Conservation (phyloP, 148 eudicot species). For the Chenopodium album region DNA sequence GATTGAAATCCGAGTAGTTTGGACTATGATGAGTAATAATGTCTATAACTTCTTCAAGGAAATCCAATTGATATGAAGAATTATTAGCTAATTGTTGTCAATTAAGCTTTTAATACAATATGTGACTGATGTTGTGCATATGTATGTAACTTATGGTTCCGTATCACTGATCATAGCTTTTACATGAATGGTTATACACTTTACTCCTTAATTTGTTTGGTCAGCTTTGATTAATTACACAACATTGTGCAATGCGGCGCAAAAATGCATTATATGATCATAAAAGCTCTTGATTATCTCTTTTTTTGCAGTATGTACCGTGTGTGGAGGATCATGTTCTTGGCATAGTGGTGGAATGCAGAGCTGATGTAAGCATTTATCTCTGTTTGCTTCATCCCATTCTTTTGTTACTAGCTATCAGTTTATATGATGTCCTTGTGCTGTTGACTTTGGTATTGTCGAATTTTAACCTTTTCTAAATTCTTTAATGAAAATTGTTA, state of each 20-base stretch:
- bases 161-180: not conserved
- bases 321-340: slow-evolving; percentile 80
- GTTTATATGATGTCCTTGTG: not conserved
- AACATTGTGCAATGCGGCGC: not conserved
- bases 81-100: not conserved
- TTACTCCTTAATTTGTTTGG: not conserved
- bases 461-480: not conserved
- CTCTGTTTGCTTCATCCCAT: not conserved
- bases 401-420: not conserved
- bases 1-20: not conserved
- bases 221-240: not conserved
- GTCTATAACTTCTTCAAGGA: not conserved
- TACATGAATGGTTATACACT: not conserved
- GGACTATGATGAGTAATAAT: not conserved
- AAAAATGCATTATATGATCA: too few species aligned
- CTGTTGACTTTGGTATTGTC: not conserved
- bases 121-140: not conserved
- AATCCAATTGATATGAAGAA: not conserved
- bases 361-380: slow-evolving; percentile 70
- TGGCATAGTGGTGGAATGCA: slow-evolving; percentile 83
- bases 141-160: not conserved
- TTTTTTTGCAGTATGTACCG: slow-evolving; percentile 75
- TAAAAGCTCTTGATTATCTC: not conserved
- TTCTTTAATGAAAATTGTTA: too few species aligned
- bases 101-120: not conserved